phyloP scores from a whole-genome alignment of 2,329 filamentous ascomycete species.

The Didymella pinodella region DNA sequence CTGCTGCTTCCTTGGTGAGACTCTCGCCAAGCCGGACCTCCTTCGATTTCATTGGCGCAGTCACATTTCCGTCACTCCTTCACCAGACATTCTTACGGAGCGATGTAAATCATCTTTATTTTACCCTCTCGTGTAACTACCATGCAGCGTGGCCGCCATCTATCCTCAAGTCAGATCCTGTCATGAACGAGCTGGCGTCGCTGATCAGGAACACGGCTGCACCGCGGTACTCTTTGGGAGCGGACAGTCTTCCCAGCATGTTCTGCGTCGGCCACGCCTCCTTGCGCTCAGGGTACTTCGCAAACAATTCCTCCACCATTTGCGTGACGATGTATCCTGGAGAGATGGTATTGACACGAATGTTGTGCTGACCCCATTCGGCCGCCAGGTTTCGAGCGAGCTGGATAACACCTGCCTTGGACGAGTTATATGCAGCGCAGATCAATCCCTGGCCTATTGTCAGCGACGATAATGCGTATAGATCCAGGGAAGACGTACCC shows the following conservation, averaged over 20 bases:
- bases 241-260: conserved; percentile 68
- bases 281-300: conserved; percentile 71
- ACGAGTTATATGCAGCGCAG: conserved; percentile 77
- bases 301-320: conserved; percentile 84
- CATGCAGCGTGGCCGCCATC: conserved; percentile 51
- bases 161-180: conserved; percentile 50
- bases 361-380: conserved; percentile 76
- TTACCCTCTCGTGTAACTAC: conserved; percentile 27
- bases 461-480: conserved; percentile 11
- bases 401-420: conserved; percentile 77
- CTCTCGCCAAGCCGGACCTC: conserved; percentile 13
- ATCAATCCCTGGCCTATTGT: conserved; percentile 63
- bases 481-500: conserved; percentile 56
- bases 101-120: neutral
- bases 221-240: conserved; percentile 49
- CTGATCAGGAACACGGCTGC: conserved; percentile 52
- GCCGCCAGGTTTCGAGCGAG: conserved; percentile 73
- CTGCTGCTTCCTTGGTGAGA: conserved; percentile 5
- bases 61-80: neutral
- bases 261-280: conserved; percentile 83
- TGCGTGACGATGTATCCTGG: conserved; percentile 82
- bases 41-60: conserved; percentile 10
- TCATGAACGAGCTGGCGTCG: conserved; percentile 54
- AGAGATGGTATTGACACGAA: conserved; percentile 82
- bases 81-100: neutral